Evolutionary conservation across 257 asterid species (phyloP).

Genomic region (Solanum piurae): DNA sequence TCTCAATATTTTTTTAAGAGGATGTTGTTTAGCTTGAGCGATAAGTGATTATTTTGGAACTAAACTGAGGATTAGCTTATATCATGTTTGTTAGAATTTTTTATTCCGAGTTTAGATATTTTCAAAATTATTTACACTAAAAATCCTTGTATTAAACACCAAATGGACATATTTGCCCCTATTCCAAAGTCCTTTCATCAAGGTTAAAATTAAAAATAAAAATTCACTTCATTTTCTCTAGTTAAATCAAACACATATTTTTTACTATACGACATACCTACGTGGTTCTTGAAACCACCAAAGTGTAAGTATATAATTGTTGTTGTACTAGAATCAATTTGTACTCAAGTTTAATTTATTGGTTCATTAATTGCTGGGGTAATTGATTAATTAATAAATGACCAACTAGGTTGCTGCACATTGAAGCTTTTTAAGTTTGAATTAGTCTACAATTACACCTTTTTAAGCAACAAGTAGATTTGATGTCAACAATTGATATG

Average conservation of each 20-base stretch:
- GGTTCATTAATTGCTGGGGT: background rate
- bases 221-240: background rate
- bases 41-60: background rate
- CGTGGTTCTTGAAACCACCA: background rate
- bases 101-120: background rate
- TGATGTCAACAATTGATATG: background rate
- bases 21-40: background rate
- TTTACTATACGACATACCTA: background rate
- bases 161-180: background rate
- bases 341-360: background rate
- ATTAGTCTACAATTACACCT: conserved; percentile 13
- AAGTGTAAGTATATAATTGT: background rate
- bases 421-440: conserved; percentile 31
- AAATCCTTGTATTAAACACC: background rate
- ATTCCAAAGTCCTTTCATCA: background rate
- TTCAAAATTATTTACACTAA: background rate
- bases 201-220: background rate
- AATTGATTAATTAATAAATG: background rate
- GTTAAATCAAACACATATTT: background rate
- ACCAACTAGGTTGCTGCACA: background rate
- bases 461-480: background rate
- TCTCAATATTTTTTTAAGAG: no score
- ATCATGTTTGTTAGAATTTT: background rate
- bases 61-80: background rate
- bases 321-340: background rate